These are phyloP conservation scores for Thelephora terrestris DNA, from an alignment of 1,284 basidiomycete species.

Conservation along the genomic window DNA sequence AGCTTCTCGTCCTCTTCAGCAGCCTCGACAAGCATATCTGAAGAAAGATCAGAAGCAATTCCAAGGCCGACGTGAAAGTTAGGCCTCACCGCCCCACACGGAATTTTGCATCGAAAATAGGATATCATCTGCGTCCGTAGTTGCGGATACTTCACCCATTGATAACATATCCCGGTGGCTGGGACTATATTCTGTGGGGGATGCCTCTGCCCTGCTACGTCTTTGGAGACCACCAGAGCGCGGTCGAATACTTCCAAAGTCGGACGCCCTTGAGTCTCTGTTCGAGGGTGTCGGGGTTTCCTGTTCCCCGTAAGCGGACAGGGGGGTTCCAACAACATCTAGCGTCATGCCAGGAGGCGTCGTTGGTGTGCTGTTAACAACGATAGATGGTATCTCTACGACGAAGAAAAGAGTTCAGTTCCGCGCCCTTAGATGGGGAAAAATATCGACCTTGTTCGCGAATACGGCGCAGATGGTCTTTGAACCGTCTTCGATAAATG, in stretches of 20 bases:
- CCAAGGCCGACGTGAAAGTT: background rate
- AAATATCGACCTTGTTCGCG: constrained; percentile 21
- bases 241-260: constrained; percentile 46
- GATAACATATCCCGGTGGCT: constrained; percentile 37
- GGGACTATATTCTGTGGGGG: constrained; percentile 3
- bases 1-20: constrained; percentile 36
- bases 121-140: constrained; percentile 43
- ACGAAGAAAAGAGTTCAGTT: background rate
- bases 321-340: constrained; percentile 40
- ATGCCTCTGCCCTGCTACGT: constrained; percentile 15
- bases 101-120: constrained; percentile 54
- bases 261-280: constrained; percentile 31
- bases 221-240: constrained; percentile 35
- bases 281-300: constrained; percentile 37
- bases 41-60: background rate
- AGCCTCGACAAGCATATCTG: constrained; percentile 50
- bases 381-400: constrained; percentile 55
- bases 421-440: constrained; percentile 6
- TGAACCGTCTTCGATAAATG: constrained; percentile 61
- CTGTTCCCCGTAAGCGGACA: constrained; percentile 17
- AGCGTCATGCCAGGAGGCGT: constrained; percentile 37
- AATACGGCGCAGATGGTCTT: constrained; percentile 24
- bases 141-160: constrained; percentile 20
- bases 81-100: constrained; percentile 55
- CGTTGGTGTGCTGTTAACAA: constrained; percentile 49